Conservation (phyloP, 352 stramenopile genomes). For the Phytophthora aleatoria region DNA sequence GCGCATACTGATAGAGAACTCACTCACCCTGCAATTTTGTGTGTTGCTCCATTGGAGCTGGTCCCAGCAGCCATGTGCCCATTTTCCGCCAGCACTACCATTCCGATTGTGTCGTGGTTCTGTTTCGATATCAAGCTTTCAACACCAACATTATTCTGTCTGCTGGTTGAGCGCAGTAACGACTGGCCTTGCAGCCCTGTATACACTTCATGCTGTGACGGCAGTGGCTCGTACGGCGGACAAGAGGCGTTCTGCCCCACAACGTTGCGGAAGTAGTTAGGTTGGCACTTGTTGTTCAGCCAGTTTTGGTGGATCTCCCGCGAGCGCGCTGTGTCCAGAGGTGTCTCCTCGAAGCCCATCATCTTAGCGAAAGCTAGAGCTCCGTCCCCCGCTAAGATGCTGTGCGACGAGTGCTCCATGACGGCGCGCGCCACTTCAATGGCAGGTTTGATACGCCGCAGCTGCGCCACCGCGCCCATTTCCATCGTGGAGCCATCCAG, state of each 20-base stretch:
- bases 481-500: slow-evolving; percentile 84
- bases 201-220: slow-evolving; percentile 29
- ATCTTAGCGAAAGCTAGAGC: slow-evolving; percentile 90
- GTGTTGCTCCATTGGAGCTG: slow-evolving; percentile 89
- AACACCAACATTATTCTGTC: slow-evolving; percentile 20
- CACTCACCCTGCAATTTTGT: slow-evolving; percentile 87
- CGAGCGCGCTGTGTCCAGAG: slow-evolving; percentile 71
- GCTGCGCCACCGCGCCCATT: slow-evolving; percentile 85
- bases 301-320: slow-evolving; percentile 59
- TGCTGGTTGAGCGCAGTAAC: slow-evolving; percentile 20
- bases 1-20: not conserved
- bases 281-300: slow-evolving; percentile 73
- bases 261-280: slow-evolving; percentile 91
- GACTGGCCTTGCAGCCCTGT: slow-evolving; percentile 19
- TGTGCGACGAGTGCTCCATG: slow-evolving; percentile 90
- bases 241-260: slow-evolving; percentile 69
- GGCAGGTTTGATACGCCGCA: slow-evolving; percentile 82
- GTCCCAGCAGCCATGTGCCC: slow-evolving; percentile 83
- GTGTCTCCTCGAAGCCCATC: slow-evolving; percentile 87
- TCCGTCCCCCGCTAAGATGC: slow-evolving; percentile 84
- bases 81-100: slow-evolving; percentile 69
- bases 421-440: slow-evolving; percentile 86
- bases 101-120: slow-evolving; percentile 94
- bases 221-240: slow-evolving; percentile 75
- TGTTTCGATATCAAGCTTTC: slow-evolving; percentile 48